A percentile compares a stretch with the other conserved stretches of the same genome.
These are phyloP conservation scores for Globisporangium cylindrosporum DNA, from an alignment of 352 stramenopile genomes.

Conservation along the genomic window DNA sequence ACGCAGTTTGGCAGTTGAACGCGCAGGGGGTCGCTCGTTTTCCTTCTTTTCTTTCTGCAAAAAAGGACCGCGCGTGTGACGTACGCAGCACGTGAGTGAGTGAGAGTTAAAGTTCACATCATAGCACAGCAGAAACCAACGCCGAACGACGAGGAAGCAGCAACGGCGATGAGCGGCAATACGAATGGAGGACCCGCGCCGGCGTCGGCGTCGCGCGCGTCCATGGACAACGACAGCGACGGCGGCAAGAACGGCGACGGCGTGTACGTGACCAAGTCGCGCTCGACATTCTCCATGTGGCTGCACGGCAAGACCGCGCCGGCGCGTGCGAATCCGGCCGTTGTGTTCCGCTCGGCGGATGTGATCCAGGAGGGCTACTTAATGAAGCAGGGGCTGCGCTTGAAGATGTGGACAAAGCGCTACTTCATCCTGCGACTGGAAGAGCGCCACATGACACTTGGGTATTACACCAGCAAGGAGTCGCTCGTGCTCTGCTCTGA, in stretches of 20 bases:
- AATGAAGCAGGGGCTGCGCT: constrained; percentile 74
- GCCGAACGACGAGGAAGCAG: not conserved
- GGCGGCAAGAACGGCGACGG: constrained; percentile 35
- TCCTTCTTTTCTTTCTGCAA: not conserved
- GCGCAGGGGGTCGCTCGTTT: not conserved
- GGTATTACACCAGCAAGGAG: constrained; percentile 86
- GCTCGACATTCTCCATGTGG: constrained; percentile 84
- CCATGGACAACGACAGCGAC: constrained; percentile 16
- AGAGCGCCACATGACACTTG: constrained; percentile 86
- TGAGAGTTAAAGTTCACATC: not conserved
- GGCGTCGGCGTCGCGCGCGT: constrained; percentile 6
- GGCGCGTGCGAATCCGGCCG: constrained; percentile 37
- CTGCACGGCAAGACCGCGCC: constrained; percentile 75
- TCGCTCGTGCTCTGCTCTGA: constrained; percentile 76
- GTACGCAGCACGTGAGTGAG: constrained; percentile 9
- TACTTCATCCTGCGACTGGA: constrained; percentile 87
- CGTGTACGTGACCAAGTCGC: constrained; percentile 85
- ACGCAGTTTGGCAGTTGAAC: not conserved
- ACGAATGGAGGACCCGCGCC: constrained; percentile 1
- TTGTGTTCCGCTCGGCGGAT: constrained; percentile 78
- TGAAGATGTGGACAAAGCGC: constrained; percentile 80
- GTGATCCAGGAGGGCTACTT: constrained; percentile 86
- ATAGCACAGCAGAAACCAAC: not conserved
- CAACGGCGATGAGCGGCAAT: constrained; percentile 4
- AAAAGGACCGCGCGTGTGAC: not conserved